Evolutionary conservation across 1,284 basidiomycete genomes (phyloP).

Genomic region (Tilletia horrida): DNA sequence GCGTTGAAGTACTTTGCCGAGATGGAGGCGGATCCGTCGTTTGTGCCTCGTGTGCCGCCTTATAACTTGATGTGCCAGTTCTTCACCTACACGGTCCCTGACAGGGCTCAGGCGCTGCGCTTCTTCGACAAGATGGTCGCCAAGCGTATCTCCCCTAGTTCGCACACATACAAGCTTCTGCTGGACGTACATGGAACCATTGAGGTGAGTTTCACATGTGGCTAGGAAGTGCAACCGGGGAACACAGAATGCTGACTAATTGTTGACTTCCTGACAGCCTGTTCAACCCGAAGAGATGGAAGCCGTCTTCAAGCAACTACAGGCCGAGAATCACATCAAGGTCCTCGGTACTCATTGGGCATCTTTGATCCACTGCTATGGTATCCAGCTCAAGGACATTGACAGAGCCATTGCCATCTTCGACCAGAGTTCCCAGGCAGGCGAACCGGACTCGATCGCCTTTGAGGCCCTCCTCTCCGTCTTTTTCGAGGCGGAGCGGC

Average conservation of each 20-base stretch:
- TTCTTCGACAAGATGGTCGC: constrained; percentile 70
- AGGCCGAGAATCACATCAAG: constrained; percentile 60
- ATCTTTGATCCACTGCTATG: constrained; percentile 83
- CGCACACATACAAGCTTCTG: constrained; percentile 63
- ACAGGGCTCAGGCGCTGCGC: constrained; percentile 62
- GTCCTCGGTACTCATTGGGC: constrained; percentile 88
- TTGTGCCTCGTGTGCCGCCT: constrained; percentile 84
- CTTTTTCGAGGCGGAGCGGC: constrained; percentile 72
- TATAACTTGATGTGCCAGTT: constrained; percentile 99
- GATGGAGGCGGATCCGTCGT: constrained; percentile 73
- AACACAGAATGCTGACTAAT: background rate
- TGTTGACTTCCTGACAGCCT: constrained; percentile 21
- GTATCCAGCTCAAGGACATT: constrained; percentile 74
- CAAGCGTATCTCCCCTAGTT: constrained; percentile 60
- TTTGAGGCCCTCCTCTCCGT: constrained; percentile 90
- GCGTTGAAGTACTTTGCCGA: constrained; percentile 81
- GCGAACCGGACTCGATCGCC: constrained; percentile 72
- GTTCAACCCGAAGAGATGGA: constrained; percentile 75
- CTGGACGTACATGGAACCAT: constrained; percentile 86
- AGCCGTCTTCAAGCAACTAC: constrained; percentile 67
- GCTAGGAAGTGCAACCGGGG: no score
- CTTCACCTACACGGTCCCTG: constrained; percentile 82
- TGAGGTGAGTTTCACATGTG: constrained; percentile 68
- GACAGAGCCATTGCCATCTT: constrained; percentile 74
- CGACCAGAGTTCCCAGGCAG: constrained; percentile 60